A percentile compares a stretch with the other conserved stretches of the same genome.
Conservation (phyloP, 495 filamentous ascomycete genomes). For the Podospora sp. region DNA sequence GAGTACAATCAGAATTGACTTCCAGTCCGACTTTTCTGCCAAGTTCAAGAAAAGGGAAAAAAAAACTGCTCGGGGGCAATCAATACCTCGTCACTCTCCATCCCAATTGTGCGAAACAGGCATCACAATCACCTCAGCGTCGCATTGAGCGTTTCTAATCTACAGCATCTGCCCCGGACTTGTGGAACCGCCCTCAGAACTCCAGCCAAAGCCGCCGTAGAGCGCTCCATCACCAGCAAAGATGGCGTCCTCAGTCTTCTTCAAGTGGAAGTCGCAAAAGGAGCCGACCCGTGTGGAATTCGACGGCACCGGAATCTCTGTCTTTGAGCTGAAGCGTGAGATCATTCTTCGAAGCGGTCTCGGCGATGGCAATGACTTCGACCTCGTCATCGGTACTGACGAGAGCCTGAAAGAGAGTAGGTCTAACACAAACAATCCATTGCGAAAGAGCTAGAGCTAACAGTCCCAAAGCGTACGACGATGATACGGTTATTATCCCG, state of each 20-base stretch:
- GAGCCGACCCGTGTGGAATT: conserved; percentile 93
- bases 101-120: conserved; percentile 37
- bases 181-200: conserved; percentile 22
- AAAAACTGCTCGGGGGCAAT: conserved; percentile 27
- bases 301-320: conserved; percentile 96
- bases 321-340: conserved; percentile 97
- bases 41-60: conserved; percentile 43
- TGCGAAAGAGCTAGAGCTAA: conserved; percentile 25
- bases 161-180: conserved; percentile 34
- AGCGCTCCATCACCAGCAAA: conserved; percentile 34
- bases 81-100: conserved; percentile 37
- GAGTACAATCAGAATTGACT: conserved; percentile 64
- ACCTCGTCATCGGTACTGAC: conserved; percentile 88
- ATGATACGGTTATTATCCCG: conserved; percentile 94
- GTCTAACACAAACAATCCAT: conserved; percentile 28
- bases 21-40: conserved; percentile 47
- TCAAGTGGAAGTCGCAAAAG: conserved; percentile 99
- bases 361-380: conserved; percentile 95
- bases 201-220: conserved; percentile 14
- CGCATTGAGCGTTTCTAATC: conserved; percentile 35
- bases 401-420: conserved; percentile 85
- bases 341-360: conserved; percentile 92
- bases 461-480: conserved; percentile 75
- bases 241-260: conserved; percentile 98
- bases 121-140: conserved; percentile 22